phyloP scores from a whole-genome alignment of 1,139 yeast species.

The Yamadazyma diddensiae region DNA sequence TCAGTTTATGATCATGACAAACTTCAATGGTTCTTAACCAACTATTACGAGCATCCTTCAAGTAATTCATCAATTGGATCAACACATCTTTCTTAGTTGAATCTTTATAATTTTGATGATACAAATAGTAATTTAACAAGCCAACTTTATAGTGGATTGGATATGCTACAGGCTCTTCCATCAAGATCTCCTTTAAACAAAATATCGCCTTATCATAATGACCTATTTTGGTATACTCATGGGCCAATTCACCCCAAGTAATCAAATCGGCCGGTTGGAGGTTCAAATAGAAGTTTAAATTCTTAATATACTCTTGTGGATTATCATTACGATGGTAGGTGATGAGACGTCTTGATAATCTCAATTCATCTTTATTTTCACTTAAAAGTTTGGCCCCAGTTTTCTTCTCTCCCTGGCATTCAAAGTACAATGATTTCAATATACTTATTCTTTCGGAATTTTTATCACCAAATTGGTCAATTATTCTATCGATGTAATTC shows the following conservation, averaged over 20 bases:
- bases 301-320: slow-evolving; percentile 41
- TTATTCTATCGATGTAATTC: slow-evolving; percentile 55
- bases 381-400: slow-evolving; percentile 38
- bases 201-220: slow-evolving; percentile 66
- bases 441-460: slow-evolving; percentile 54
- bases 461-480: slow-evolving; percentile 54
- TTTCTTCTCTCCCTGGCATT: slow-evolving; percentile 46
- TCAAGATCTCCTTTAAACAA: slow-evolving; percentile 65
- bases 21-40: slow-evolving; percentile 73
- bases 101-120: slow-evolving; percentile 20
- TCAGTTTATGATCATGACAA: slow-evolving; percentile 62
- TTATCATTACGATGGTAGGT: slow-evolving; percentile 22
- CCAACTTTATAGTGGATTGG: slow-evolving; percentile 67
- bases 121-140: slow-evolving; percentile 21
- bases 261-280: slow-evolving; percentile 70
- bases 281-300: slow-evolving; percentile 48
- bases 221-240: slow-evolving; percentile 57
- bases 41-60: slow-evolving; percentile 46
- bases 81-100: slow-evolving; percentile 23
- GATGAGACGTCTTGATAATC: slow-evolving; percentile 33
- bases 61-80: slow-evolving; percentile 20
- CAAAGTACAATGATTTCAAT: slow-evolving; percentile 56
- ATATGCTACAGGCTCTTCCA: slow-evolving; percentile 71
- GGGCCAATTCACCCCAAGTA: slow-evolving; percentile 75
- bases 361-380: slow-evolving; percentile 32